Evolutionary conservation across 2,329 filamentous ascomycete species (phyloP).

Genomic region (Aspergillus sp.): DNA sequence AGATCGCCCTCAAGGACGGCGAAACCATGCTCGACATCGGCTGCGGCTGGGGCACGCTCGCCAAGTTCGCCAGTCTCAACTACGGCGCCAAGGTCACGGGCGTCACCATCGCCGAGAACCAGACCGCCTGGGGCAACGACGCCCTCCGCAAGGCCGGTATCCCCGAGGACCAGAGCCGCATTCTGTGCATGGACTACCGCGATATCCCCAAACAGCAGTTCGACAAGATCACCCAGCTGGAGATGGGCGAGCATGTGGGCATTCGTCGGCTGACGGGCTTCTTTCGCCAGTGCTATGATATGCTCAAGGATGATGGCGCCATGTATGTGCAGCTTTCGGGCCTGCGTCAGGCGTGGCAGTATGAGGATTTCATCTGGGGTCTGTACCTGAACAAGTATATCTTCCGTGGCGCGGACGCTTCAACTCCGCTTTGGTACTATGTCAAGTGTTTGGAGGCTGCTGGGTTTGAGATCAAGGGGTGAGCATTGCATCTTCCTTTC

Average conservation of each 20-base stretch:
- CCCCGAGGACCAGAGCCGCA: slow-evolving; percentile 83
- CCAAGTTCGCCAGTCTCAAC: slow-evolving; percentile 89
- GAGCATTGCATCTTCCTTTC: too few species aligned
- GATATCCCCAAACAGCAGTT: slow-evolving; percentile 84
- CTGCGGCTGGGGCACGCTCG: slow-evolving; percentile 96
- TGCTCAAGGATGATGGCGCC: slow-evolving; percentile 94
- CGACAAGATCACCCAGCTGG: slow-evolving; percentile 94
- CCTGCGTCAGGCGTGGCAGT: slow-evolving; percentile 93
- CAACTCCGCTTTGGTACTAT: slow-evolving; percentile 87
- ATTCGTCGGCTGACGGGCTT: slow-evolving; percentile 84
- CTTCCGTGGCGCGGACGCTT: slow-evolving; percentile 96
- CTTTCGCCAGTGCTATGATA: slow-evolving; percentile 84
- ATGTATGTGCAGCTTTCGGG: slow-evolving; percentile 97
- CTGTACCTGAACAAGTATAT: slow-evolving; percentile 99
- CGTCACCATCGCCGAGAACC: slow-evolving; percentile 92
- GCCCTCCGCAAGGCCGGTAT: slow-evolving; percentile 82
- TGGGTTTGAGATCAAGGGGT: slow-evolving; percentile 84
- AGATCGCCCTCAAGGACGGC: slow-evolving; percentile 81
- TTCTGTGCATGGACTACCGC: slow-evolving; percentile 96
- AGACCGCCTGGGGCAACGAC: slow-evolving; percentile 95
- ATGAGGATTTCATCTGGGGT: slow-evolving; percentile 97
- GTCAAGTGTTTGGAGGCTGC: slow-evolving; percentile 82
- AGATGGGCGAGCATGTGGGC: slow-evolving; percentile 99
- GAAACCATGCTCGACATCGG: slow-evolving; percentile 92
- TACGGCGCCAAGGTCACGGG: slow-evolving; percentile 85